Evolutionary conservation across 2,329 filamentous ascomycete species (phyloP), one percentile per base, ranked within the genome.

Genomic region (Aspergillus niger): DNA sequence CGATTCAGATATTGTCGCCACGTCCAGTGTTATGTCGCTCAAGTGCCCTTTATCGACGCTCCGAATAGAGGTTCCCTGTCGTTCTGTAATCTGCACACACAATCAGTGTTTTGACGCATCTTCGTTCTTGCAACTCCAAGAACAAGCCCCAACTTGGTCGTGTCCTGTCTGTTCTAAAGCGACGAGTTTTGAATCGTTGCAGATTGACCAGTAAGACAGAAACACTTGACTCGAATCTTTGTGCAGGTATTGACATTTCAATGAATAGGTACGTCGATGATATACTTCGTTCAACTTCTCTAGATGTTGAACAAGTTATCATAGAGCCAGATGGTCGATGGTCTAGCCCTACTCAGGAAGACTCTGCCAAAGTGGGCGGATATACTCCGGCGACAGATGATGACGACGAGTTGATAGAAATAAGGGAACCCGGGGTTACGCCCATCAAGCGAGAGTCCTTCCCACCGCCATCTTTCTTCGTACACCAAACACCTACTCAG

Each of bases 71-170:
- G 82, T 91, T 15, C 95, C 95, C 0, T 92, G 92, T 67, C 88
- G 95, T 36, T 91, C 91, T 3, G 83, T 87, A 3, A 79, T 88
- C 36, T 99, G 95, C 78, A 89, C 86, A 3, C 95, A 99, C 74
- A 91, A 95, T 26, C 92, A 96, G 72, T 99, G 95, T 74, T 99
- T 98, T 68, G 95, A 99, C 74, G 94, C 91, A 3, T 89, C 87
- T 3, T 96, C 92, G 2, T 99, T 97, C 73, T 83, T 99, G 20
- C 91, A 97, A 69, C 80, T 99, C 28, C 94, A 98, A 74, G 92
- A 98, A 74, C 95, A 99, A 79, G 94, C 92, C 0, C 95, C 95
- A 0, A 96, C 95, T 17, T 99, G 95, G 95, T 83, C 88, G n/a
- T 99, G 95, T 70, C 95, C 95, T 0, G 89, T 97, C 22, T 99